Evolutionary conservation across 805 yeast species (phyloP), one percentile per base, ranked within the genome.

Genomic region (Yarrowia sp.): DNA sequence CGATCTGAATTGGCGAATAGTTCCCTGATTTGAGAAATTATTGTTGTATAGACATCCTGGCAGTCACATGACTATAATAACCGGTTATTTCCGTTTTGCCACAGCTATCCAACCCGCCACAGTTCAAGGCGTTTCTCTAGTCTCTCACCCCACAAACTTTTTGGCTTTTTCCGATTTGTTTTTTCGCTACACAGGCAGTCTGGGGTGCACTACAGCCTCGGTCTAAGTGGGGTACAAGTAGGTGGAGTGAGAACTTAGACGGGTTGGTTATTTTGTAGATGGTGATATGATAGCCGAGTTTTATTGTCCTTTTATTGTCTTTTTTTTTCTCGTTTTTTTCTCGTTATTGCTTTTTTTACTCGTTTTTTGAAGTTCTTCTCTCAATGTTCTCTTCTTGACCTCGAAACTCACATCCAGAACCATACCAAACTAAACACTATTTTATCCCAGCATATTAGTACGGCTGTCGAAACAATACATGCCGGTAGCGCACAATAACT

Each of bases 181-280:
- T 21, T 41, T 41, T 22, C 28, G 21, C 46, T 22, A 12, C 28
- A 22, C 14, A n/a, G n/a, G 7, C 19, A 24, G 49, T 43, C 49
- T 46, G 51, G 51, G 51, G 48, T 43, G 32, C 14, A n/a, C 32
- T 24, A 41, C 46, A 41, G 48, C 48, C 48, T 24, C 32, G 48
- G 48, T 43, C 21, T 24, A n/a, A 22, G 46, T 14, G 17, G 9
- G 19, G 41, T 41, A 40, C n/a, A n/a, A n/a, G n/a, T n/a, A n/a
- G n/a, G n/a, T n/a, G n/a, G n/a, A n/a, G n/a, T n/a, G n/a, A n/a
- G n/a, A n/a, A n/a, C n/a, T n/a, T n/a, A n/a, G n/a, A n/a, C n/a
- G n/a, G n/a, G n/a, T n/a, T n/a, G n/a, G n/a, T n/a, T n/a, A n/a
- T n/a, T n/a, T n/a, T n/a, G n/a, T n/a, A n/a, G n/a, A n/a, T n/a